phyloP scores from a whole-genome alignment of 176 grass and related monocot species.

The Lolium multiflorum region DNA sequence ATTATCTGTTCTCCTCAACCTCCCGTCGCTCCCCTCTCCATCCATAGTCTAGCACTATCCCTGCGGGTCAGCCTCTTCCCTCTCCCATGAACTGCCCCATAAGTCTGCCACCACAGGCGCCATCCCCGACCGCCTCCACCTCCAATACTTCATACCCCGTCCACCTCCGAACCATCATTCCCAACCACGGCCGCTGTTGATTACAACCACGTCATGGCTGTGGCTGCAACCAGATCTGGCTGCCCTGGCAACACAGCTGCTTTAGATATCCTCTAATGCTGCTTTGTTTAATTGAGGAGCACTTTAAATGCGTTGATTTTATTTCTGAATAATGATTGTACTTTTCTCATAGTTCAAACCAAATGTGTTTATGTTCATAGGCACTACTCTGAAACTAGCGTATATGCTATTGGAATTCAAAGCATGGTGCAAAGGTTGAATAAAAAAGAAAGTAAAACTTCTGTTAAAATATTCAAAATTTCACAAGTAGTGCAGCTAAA shows the following conservation, averaged over 20 bases:
- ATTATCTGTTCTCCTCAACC: background rate
- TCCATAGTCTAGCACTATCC: background rate
- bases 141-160: too few relatives aligned
- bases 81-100: background rate
- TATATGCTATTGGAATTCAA: conserved; percentile 6
- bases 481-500: background rate
- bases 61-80: background rate
- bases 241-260: background rate
- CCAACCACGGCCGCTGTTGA: background rate
- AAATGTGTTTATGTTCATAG: background rate
- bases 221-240: background rate
- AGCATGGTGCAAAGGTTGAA: background rate
- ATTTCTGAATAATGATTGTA: background rate
- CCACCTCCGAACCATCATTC: background rate
- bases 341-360: background rate
- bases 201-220: too few relatives aligned
- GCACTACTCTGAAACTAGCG: background rate
- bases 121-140: too few relatives aligned
- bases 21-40: background rate
- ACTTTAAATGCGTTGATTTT: background rate
- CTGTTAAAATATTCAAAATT: background rate
- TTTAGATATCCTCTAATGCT: background rate
- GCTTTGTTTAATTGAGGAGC: background rate
- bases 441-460: background rate
- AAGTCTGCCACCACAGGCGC: too few relatives aligned